These are phyloP conservation scores for Drosera spatulata DNA, from an alignment of 179 eudicot genomes.

Conservation along the genomic window DNA sequence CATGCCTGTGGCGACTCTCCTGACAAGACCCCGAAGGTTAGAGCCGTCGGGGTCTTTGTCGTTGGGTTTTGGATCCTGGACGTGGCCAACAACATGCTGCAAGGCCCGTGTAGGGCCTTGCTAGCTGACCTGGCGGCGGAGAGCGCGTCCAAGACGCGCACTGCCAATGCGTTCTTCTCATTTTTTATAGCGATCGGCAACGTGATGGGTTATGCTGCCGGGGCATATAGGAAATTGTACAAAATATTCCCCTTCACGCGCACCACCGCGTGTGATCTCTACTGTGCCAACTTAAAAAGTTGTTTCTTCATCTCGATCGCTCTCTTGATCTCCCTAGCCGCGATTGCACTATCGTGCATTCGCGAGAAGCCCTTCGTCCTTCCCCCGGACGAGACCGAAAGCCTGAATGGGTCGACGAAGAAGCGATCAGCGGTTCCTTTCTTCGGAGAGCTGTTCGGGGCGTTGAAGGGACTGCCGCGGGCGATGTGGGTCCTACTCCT, in stretches of 20 bases:
- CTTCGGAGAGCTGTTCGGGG: constrained; percentile 43
- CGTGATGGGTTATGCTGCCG: constrained; percentile 5
- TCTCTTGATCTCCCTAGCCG: constrained; percentile 1
- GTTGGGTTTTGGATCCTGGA: too few species aligned
- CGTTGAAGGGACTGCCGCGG: constrained; percentile 30
- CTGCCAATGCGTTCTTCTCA: constrained; percentile 4
- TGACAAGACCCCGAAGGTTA: constrained; percentile 16
- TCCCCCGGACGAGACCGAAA: neutral
- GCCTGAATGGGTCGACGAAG: neutral
- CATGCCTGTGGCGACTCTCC: constrained; percentile 18
- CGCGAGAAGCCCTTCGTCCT: constrained; percentile 3
- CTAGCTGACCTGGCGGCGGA: constrained; percentile 6
- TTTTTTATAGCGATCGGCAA: too few species aligned
- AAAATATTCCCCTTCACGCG: constrained; percentile 3
- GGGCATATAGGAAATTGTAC: neutral
- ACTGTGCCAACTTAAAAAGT: constrained; percentile 10
- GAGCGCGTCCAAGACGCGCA: neutral
- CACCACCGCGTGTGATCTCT: constrained; percentile 20
- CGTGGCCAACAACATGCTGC: too few species aligned
- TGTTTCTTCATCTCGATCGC: constrained; percentile 6
- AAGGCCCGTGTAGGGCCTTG: too few species aligned
- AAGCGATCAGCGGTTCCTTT: constrained; percentile 19
- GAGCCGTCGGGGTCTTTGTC: too few species aligned
- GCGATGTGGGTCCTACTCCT: too few species aligned
- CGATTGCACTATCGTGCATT: neutral